A percentile compares a stretch with the other conserved stretches of the same genome.
phyloP scores from a whole-genome alignment of 2,329 filamentous ascomycete genomes.

The Colletotrichum australisinense region DNA sequence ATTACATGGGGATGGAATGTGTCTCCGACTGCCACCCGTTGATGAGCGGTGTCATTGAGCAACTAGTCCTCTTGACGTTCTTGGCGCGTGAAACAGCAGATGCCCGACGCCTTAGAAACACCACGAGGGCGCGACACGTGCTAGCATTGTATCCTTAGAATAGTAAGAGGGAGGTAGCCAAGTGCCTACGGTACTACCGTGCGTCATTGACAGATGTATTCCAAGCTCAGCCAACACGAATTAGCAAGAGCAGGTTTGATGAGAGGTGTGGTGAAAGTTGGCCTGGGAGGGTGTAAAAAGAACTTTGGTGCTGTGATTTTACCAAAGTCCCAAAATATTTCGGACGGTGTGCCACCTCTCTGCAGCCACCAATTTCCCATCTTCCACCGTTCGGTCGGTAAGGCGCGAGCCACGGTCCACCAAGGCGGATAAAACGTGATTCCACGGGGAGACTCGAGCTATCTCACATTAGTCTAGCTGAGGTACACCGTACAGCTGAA shows the following conservation, averaged over 20 bases:
- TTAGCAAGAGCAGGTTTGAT: background rate
- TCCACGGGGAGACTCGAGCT: background rate
- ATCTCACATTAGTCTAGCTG: background rate
- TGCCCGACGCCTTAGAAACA: background rate
- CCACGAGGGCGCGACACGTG: background rate
- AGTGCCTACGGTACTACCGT: background rate
- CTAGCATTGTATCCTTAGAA: background rate
- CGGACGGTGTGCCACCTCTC: background rate
- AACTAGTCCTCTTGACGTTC: background rate
- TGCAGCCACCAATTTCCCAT: constrained; percentile 21
- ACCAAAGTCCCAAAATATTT: background rate
- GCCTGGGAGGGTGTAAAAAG: background rate
- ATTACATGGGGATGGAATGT: background rate
- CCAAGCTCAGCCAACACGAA: background rate
- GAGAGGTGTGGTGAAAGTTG: background rate
- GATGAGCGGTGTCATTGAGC: background rate
- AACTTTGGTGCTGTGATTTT: background rate
- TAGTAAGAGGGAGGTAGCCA: background rate
- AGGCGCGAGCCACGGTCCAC: background rate
- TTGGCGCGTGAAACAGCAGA: background rate
- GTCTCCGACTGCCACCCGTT: background rate
- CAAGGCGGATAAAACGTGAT: background rate
- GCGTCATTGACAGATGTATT: background rate
- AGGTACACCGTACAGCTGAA: background rate
- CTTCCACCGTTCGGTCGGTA: background rate